Evolutionary conservation across 164 flowering plant genomes (phyloP).

Genomic region (Malania oleifera): DNA sequence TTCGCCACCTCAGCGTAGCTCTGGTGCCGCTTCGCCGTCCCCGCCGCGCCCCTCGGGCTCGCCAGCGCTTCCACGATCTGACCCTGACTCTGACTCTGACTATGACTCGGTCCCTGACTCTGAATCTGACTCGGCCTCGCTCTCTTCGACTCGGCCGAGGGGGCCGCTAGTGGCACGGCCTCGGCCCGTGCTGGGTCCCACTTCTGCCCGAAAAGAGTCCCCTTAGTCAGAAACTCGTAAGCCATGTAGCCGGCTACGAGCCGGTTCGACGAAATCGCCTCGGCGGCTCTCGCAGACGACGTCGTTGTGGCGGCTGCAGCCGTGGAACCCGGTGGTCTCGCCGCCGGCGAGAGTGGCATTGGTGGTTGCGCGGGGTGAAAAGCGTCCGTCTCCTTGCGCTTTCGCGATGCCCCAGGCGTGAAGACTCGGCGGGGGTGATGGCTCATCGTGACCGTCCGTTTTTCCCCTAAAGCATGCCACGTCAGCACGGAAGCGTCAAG

Average conservation of each 20-base stretch:
- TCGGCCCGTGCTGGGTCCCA: slow-evolving; percentile 53
- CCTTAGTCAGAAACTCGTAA: slow-evolving; percentile 57
- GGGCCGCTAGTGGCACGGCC: slow-evolving; percentile 24
- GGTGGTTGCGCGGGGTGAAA: slow-evolving; percentile 19
- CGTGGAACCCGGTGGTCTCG: neutral
- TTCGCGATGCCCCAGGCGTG: slow-evolving; percentile 45
- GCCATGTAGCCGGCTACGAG: slow-evolving; percentile 86
- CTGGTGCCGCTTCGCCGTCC: slow-evolving; percentile 12
- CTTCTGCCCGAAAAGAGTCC: slow-evolving; percentile 65
- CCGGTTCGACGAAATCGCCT: slow-evolving; percentile 36
- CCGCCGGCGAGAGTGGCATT: neutral
- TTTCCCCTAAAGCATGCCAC: slow-evolving; percentile 24
- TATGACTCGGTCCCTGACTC: neutral
- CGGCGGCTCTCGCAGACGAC: slow-evolving; percentile 6
- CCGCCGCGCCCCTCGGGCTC: slow-evolving; percentile 3
- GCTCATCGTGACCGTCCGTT: slow-evolving; percentile 25
- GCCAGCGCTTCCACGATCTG: slow-evolving; percentile 18
- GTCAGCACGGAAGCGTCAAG: slow-evolving; percentile 19
- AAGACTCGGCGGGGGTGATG: slow-evolving; percentile 25
- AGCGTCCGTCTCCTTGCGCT: slow-evolving; percentile 49
- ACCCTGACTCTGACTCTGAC: slow-evolving; percentile 4
- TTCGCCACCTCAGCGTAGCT: slow-evolving; percentile 64
- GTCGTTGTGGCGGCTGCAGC: slow-evolving; percentile 8
- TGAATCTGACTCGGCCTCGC: slow-evolving; percentile 5
- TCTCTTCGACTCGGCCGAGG: slow-evolving; percentile 9